Conservation (phyloP, 805 yeast species). For the Saturnispora besseyi region DNA sequence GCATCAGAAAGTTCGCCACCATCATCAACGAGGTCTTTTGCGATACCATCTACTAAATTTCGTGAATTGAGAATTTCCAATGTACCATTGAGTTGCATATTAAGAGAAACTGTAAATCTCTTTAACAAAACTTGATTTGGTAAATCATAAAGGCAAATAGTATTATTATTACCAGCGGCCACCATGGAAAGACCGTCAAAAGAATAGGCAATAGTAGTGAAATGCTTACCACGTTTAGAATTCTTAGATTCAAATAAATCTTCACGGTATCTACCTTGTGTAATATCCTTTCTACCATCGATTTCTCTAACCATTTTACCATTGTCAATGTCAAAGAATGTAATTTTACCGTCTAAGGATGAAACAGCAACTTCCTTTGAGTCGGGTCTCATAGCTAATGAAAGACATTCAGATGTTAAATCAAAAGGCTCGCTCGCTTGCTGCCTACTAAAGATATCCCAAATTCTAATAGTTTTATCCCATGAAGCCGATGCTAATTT, state of each 20-base stretch:
- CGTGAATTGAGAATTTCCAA: constrained; percentile 67
- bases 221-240: constrained; percentile 75
- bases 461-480: constrained; percentile 90
- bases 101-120: constrained; percentile 75
- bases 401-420: constrained; percentile 72
- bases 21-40: constrained; percentile 70
- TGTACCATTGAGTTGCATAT: constrained; percentile 90
- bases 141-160: constrained; percentile 85
- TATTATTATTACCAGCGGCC: constrained; percentile 91
- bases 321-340: constrained; percentile 73
- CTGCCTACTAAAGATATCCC: constrained; percentile 86
- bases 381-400: constrained; percentile 82
- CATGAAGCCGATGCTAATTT: constrained; percentile 86
- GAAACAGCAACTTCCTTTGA: constrained; percentile 85
- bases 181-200: constrained; percentile 82
- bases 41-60: constrained; percentile 82
- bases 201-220: constrained; percentile 73
- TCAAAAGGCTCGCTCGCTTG: constrained; percentile 88
- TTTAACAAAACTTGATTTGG: constrained; percentile 78
- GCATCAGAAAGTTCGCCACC: constrained; percentile 80
- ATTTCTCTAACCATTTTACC: constrained; percentile 76
- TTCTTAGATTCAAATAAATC: constrained; percentile 78
- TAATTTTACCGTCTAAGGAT: constrained; percentile 79
- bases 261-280: constrained; percentile 71
- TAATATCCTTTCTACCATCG: constrained; percentile 81